Conservation (phyloP, 352 stramenopile species). For the Phytophthora sp. region DNA sequence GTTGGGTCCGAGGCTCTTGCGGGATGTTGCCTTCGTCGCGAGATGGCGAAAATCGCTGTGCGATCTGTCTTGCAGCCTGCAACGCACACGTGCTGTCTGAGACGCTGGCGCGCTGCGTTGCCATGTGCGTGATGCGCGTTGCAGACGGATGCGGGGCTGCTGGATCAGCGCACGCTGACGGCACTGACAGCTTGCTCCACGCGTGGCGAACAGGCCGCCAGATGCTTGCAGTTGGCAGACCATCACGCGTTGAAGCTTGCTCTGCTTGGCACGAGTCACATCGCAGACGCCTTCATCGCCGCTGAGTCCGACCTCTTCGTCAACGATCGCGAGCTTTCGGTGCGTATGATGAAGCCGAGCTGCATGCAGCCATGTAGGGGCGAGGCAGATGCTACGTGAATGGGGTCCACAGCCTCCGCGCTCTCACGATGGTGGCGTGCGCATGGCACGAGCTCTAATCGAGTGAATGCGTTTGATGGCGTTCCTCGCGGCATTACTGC, state of each 20-base stretch:
- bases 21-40: too few relatives aligned
- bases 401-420: neutral
- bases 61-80: too few relatives aligned
- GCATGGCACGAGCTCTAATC: neutral
- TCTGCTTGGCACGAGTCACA: too few relatives aligned
- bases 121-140: too few relatives aligned
- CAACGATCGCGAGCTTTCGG: slow-evolving; percentile 11
- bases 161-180: too few relatives aligned
- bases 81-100: too few relatives aligned
- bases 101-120: too few relatives aligned
- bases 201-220: neutral
- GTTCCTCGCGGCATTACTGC: slow-evolving; percentile 6
- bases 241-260: neutral
- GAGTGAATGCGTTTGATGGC: slow-evolving; percentile 5
- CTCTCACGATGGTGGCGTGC: slow-evolving; percentile 12
- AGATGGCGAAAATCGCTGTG: too few relatives aligned
- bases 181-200: neutral
- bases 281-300: too few relatives aligned
- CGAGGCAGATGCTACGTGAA: slow-evolving; percentile 2
- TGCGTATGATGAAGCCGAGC: neutral
- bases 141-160: too few relatives aligned
- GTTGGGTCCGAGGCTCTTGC: too few relatives aligned
- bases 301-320: neutral
- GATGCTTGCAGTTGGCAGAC: slow-evolving; percentile 3
- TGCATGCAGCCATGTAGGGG: slow-evolving; percentile 7